phyloP scores from a whole-genome alignment of 1,284 basidiomycete genomes.

The Porodaedalea pini region DNA sequence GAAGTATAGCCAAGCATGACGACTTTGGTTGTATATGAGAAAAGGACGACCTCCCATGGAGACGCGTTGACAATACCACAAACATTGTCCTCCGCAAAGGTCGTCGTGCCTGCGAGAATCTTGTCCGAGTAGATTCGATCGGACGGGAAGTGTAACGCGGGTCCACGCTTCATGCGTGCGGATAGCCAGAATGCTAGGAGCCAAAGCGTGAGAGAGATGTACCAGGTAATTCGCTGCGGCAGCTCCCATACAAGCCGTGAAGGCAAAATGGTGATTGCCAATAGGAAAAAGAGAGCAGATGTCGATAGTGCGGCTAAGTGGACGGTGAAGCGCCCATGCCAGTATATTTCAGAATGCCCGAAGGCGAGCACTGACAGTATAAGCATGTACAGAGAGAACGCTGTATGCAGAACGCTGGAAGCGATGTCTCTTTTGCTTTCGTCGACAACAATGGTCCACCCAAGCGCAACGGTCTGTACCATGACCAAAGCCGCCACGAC shows the following conservation, averaged over 20 bases:
- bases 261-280: conserved; percentile 55
- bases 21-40: conserved; percentile 81
- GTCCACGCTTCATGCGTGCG: conserved; percentile 66
- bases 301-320: conserved; percentile 62
- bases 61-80: conserved; percentile 50
- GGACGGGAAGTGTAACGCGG: conserved; percentile 67
- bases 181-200: conserved; percentile 45
- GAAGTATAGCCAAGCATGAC: conserved; percentile 76
- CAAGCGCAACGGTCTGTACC: conserved; percentile 50
- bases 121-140: conserved; percentile 74
- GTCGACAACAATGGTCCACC: conserved; percentile 45
- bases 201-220: conserved; percentile 48
- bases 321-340: conserved; percentile 61
- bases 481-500: conserved; percentile 44
- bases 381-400: conserved; percentile 60
- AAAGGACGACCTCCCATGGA: conserved; percentile 62
- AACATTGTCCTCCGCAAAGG: conserved; percentile 60
- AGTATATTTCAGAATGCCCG: conserved; percentile 41
- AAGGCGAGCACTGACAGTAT: conserved; percentile 52
- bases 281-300: conserved; percentile 48
- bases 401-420: conserved; percentile 48
- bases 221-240: conserved; percentile 40
- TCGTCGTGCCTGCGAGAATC: conserved; percentile 52
- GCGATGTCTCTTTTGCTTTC: conserved; percentile 32
- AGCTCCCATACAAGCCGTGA: conserved; percentile 23